Evolutionary conservation across 352 stramenopile species (phyloP).

Genomic region (Phytophthora nicotianae): DNA sequence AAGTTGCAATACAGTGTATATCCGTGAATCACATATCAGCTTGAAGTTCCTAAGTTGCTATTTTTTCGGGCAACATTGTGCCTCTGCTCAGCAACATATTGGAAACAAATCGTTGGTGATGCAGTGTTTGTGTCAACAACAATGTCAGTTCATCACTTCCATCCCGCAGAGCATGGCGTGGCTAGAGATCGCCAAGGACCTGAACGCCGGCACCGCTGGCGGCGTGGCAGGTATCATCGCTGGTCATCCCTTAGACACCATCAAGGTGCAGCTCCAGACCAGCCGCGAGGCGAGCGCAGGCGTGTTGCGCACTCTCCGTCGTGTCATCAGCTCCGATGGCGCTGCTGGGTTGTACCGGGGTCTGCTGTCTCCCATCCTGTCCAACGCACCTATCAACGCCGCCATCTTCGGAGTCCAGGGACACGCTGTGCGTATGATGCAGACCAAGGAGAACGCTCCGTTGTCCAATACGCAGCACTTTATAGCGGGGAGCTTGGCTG

Average conservation of each 20-base stretch:
- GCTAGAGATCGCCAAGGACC: slow-evolving; percentile 76
- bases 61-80: no score
- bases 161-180: slow-evolving; percentile 27
- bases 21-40: no score
- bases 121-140: background rate
- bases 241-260: slow-evolving; percentile 81
- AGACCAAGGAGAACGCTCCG: slow-evolving; percentile 26
- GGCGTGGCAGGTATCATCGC: slow-evolving; percentile 76
- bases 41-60: no score
- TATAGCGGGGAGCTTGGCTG: slow-evolving; percentile 52
- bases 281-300: slow-evolving; percentile 27
- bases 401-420: slow-evolving; percentile 82
- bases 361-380: slow-evolving; percentile 75
- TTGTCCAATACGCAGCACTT: slow-evolving; percentile 58
- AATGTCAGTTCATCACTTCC: background rate
- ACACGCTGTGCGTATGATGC: slow-evolving; percentile 48
- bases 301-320: slow-evolving; percentile 50
- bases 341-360: slow-evolving; percentile 69
- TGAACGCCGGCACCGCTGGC: slow-evolving; percentile 77
- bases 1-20: no score
- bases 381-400: slow-evolving; percentile 85
- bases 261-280: slow-evolving; percentile 87
- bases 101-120: background rate
- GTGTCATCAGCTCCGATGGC: slow-evolving; percentile 57
- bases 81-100: no score